Evolutionary conservation across 1,284 basidiomycete species (phyloP).

Genomic region (Ganoderma meredithae): DNA sequence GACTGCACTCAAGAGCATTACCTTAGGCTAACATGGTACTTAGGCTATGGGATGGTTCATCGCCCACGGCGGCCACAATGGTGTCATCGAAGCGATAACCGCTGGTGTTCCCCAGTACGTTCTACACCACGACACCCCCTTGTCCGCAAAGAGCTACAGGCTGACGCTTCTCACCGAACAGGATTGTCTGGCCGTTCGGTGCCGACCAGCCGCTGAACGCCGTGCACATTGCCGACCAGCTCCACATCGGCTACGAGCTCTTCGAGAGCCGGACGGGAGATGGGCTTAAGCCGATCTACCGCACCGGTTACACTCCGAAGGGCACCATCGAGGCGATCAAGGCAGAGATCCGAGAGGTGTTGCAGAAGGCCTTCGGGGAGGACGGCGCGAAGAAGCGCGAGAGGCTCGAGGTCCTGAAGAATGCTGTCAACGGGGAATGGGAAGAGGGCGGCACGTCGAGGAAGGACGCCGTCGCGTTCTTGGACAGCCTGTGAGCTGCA

Average conservation of each 20-base stretch:
- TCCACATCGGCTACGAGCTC: conserved; percentile 39
- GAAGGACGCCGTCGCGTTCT: conserved; percentile 20
- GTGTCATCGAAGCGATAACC: conserved; percentile 24
- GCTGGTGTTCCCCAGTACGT: conserved; percentile 27
- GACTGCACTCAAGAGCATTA: neutral
- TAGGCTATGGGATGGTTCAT: conserved; percentile 30
- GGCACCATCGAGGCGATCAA: conserved; percentile 35
- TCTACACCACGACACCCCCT: neutral
- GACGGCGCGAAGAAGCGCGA: conserved; percentile 34
- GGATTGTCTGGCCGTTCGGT: conserved; percentile 35
- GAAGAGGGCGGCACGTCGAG: conserved; percentile 24
- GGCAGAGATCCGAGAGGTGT: conserved; percentile 27
- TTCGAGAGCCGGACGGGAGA: conserved; percentile 36
- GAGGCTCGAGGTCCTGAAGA: conserved; percentile 27
- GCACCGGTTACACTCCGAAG: conserved; percentile 29
- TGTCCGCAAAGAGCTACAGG: neutral
- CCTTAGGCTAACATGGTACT: neutral
- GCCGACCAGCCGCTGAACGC: conserved; percentile 39
- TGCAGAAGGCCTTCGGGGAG: conserved; percentile 33
- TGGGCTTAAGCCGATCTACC: conserved; percentile 32
- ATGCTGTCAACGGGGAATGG: conserved; percentile 24
- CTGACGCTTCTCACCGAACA: neutral
- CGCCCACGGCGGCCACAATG: conserved; percentile 32
- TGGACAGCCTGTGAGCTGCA: conserved; percentile 14
- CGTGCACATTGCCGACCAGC: conserved; percentile 30